Base-by-base conservation (phyloP, 495 filamentous ascomycete species). In the Melanomma pulvis-pyrius region DNA sequence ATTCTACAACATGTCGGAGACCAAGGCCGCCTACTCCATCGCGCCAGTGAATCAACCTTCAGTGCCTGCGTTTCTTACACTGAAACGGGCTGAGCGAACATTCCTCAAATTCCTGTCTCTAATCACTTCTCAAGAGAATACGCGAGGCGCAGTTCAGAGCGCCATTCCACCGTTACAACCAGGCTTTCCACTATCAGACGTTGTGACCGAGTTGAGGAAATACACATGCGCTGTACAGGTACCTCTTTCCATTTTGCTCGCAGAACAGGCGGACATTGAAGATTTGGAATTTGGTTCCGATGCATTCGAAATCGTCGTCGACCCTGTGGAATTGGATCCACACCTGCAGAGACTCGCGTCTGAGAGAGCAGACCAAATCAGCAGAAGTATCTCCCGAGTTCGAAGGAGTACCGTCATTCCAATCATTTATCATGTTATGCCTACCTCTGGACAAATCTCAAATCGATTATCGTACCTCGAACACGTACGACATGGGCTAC, bases 1-100 rank as follows among this genome's bases (percentile, higher is more conserved):
- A 73, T 92, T 88, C 70, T 92, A 88, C 78, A 94, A 94, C 68
- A 74, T 91, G 44, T 85, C 80, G 74, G 85, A 78, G 59, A 67
- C 68, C 41, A 65, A 63, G 49, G 49, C 66, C 67, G 76, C 80
- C 41, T 73, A 74, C 17, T 79, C 76, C 2, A 74, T 70, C 8
- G 49, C 46, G 49, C 61, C 55, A 0, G 61, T 22, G 22, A 56
- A 52, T 26, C 67, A 70, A 44, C 26, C 32, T 19, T 82, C 80
- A 3, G 76, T 79, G 2, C 82, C 82, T 5, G 82, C 85, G 19
- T 89, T 88, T 39, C 86, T 90, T 56, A 90, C 86, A 50, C 76
- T 94, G 21, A 89, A 92, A 61, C 79, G 85, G 48, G 88, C 84
- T 22, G 90, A 91, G 68, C 84, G 90, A 65, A 88, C 91, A 63